Base-by-base conservation (phyloP, 805 yeast genomes). In the Spathaspora hagerdaliae region DNA sequence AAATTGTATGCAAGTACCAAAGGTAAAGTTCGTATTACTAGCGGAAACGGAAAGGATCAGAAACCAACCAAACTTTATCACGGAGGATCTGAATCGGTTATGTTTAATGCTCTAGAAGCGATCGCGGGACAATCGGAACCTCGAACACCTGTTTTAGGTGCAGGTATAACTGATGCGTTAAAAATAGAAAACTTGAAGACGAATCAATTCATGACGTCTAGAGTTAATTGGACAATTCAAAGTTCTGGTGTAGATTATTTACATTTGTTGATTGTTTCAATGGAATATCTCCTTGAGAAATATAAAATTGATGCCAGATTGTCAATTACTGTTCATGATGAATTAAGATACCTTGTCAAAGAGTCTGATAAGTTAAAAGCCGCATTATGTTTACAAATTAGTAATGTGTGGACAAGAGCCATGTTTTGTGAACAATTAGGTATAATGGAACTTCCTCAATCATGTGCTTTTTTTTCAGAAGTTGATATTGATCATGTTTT, bases 161-260 rank as follows among this genome's bases (percentile, higher is more conserved):
- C 97, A 5, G 87, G 96, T 11, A 89, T 94, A 39, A 94, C 99
- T 0, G 81, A 81, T 47, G 96, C 98, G 0, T 69, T 94, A 47
- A 76, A 78, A 53, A 76, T 78, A 37, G 69, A 71, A 43, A 83
- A 92, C 60, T 71, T 94, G 54, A 71, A 71, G 53, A 80, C 79
- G 37, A 69, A 79, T 34, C 79, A 79, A 50, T 94, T 84, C 60
- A 66, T 94, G 52, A 94, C 99, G 0, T 89, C 97, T 1, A 68
- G 99, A 56, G 84, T 91, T 51, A 94, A 94, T 58, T 94, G 99
- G 99, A 88, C 97, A 0, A 94, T 94, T 59, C 99, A 94, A 63
- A 88, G 97, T 19, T 88, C 97, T 1, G 99, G 99, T 33, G 99
- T 95, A 14, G 99, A 94, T 61, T 94, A 95, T 58, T 71, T 94